Percentiles rank a stretch among this genome's conserved stretches.
These are phyloP conservation scores for Discostella stelligeroides DNA, from an alignment of 108 stramenopile species.

Conservation along the genomic window DNA sequence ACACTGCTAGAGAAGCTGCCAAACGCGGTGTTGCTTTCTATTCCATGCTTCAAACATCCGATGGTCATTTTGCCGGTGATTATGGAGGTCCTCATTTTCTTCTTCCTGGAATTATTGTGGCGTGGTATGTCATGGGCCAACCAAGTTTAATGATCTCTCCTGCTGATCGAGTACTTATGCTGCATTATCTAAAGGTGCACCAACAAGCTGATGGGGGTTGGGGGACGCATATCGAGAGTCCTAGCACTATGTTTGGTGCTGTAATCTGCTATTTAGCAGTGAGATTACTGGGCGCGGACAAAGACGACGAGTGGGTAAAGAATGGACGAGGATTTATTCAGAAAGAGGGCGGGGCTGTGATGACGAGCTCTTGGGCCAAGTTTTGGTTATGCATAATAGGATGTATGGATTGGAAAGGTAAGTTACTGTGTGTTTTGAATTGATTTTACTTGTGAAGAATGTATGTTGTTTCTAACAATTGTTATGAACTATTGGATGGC, in stretches of 20 bases:
- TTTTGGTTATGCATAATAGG: constrained; percentile 97
- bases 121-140: constrained; percentile 85
- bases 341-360: constrained; percentile 89
- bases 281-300: constrained; percentile 83
- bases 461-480: too few relatives aligned
- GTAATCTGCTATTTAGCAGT: constrained; percentile 90
- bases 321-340: constrained; percentile 76
- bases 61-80: constrained; percentile 97
- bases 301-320: constrained; percentile 55
- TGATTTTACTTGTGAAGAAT: too few relatives aligned
- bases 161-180: constrained; percentile 67
- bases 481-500: neutral
- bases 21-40: constrained; percentile 80
- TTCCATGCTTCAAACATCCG: constrained; percentile 79
- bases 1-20: constrained; percentile 61
- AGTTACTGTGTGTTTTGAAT: too few relatives aligned
- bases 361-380: constrained; percentile 96
- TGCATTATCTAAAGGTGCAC: constrained; percentile 89
- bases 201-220: constrained; percentile 98
- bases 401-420: constrained; percentile 90
- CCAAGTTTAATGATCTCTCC: constrained; percentile 67
- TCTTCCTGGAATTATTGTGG: constrained; percentile 93
- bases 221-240: constrained; percentile 98
- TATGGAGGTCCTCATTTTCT: constrained; percentile 99
- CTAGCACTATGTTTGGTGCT: constrained; percentile 97